phyloP scores from a whole-genome alignment of 2,329 filamentous ascomycete genomes.

The Fusarium virguliforme region DNA sequence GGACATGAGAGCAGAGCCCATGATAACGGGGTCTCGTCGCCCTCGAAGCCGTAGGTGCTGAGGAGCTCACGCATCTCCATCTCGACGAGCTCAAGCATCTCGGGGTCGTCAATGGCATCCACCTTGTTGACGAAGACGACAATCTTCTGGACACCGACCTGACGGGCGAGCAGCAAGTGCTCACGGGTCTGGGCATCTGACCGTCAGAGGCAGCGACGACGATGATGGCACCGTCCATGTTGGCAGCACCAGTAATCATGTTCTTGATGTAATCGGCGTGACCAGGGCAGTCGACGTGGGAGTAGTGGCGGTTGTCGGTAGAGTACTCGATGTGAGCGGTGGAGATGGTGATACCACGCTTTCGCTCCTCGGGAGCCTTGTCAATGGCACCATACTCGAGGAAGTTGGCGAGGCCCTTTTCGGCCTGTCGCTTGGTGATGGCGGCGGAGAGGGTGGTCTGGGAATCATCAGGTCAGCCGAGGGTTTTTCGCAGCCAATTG shows the following conservation, averaged over 20 bases:
- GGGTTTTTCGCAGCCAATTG: conserved; percentile 14
- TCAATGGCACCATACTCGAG: conserved; percentile 98
- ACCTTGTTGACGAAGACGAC: conserved; percentile 99
- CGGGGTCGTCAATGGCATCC: conserved; percentile 95
- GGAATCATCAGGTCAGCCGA: conserved; percentile 38
- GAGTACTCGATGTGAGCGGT: conserved; percentile 99
- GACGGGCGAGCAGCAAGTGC: conserved; percentile 96
- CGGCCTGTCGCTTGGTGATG: conserved; percentile 97
- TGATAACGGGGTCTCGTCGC: conserved; percentile 96
- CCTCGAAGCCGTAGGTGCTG: conserved; percentile 93
- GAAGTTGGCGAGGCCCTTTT: conserved; percentile 94
- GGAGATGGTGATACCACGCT: conserved; percentile 99
- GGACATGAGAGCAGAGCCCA: conserved; percentile 96
- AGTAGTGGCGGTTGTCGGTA: conserved; percentile 95
- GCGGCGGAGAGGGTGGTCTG: conserved; percentile 98
- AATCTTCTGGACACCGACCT: conserved; percentile 98
- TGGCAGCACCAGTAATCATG: conserved; percentile 99
- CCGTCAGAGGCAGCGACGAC: conserved; percentile 98
- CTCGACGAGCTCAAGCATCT: conserved; percentile 99
- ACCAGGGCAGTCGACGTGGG: conserved; percentile 99
- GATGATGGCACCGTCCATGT: conserved; percentile 99
- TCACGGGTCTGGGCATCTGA: conserved; percentile 99
- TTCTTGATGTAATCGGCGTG: conserved; percentile 99
- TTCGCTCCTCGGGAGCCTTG: conserved; percentile 99
- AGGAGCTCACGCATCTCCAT: conserved; percentile 99